A percentile compares a stretch with the other conserved stretches of the same genome.
Evolutionary conservation across 2,329 filamentous ascomycete species (phyloP).

Genomic region (Diaporthe vexans): DNA sequence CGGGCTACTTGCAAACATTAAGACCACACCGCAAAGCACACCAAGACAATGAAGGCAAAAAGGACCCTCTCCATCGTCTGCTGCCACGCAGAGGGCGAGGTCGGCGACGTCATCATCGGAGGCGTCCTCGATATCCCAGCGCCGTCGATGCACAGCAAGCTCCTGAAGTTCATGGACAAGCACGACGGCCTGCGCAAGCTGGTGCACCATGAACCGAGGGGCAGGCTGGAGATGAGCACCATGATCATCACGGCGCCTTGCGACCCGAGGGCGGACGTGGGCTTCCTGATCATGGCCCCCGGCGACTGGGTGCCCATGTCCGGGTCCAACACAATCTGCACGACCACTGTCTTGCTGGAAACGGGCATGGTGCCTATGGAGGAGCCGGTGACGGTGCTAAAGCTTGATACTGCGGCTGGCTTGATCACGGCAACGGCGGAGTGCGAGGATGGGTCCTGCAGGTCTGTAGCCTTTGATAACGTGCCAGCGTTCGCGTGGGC

Average conservation of each 20-base stretch:
- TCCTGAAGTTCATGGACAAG: background rate
- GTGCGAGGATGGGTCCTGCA: background rate
- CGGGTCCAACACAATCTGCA: background rate
- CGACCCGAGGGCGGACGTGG: background rate
- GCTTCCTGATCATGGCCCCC: background rate
- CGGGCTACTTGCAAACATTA: background rate
- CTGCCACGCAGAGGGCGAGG: background rate
- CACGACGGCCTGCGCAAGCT: background rate
- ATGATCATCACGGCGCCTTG: background rate
- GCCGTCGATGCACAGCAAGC: background rate
- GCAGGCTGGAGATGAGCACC: background rate
- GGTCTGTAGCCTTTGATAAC: background rate
- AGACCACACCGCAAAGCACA: background rate
- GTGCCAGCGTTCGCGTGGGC: background rate
- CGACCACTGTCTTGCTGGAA: background rate
- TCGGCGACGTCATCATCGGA: background rate
- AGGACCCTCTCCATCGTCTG: background rate
- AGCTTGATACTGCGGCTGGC: background rate
- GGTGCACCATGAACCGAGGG: background rate
- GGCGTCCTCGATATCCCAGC: background rate
- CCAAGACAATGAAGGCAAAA: background rate
- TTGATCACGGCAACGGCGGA: background rate
- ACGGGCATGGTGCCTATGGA: background rate
- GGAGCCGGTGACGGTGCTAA: background rate
- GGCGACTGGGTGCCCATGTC: background rate